Evolutionary conservation across 805 yeast genomes (phyloP).

Genomic region (Lipomyces anomalus): DNA sequence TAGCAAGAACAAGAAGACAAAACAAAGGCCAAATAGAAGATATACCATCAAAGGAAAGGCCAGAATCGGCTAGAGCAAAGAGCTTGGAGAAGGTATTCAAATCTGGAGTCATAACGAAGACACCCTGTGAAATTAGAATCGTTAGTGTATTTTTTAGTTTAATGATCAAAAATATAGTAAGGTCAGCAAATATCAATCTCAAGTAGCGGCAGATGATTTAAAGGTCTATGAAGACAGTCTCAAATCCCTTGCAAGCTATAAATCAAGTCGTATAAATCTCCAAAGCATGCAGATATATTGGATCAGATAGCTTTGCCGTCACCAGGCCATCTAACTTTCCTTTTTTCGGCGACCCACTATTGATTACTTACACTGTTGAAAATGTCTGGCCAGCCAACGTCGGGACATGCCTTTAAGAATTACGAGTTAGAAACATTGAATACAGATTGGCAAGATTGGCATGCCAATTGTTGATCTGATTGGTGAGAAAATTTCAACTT

Average conservation of each 20-base stretch:
- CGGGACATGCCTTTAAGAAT: constrained; percentile 73
- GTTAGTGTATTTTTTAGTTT: too few relatives aligned
- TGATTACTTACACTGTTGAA: constrained; percentile 59
- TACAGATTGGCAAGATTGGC: not conserved
- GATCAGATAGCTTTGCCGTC: too few relatives aligned
- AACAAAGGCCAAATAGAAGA: not conserved
- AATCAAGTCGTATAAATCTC: too few relatives aligned
- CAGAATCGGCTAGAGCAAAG: constrained; percentile 25
- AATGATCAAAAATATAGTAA: too few relatives aligned
- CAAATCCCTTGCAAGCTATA: too few relatives aligned
- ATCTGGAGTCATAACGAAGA: constrained; percentile 56
- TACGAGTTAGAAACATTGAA: not conserved
- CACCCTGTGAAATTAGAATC: constrained; percentile 43
- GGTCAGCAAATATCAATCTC: too few relatives aligned
- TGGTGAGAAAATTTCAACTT: constrained; percentile 3
- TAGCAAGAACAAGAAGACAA: not conserved
- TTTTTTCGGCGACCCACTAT: too few relatives aligned
- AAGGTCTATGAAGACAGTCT: too few relatives aligned
- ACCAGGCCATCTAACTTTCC: too few relatives aligned
- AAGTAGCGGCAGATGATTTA: too few relatives aligned
- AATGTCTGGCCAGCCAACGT: constrained; percentile 88
- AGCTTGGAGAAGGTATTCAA: constrained; percentile 40
- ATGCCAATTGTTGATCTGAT: not conserved
- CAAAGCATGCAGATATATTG: too few relatives aligned
- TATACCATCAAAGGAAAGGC: constrained; percentile 61